phyloP scores from a whole-genome alignment of 2,329 filamentous ascomycete genomes.

The Fusarium clavum region DNA sequence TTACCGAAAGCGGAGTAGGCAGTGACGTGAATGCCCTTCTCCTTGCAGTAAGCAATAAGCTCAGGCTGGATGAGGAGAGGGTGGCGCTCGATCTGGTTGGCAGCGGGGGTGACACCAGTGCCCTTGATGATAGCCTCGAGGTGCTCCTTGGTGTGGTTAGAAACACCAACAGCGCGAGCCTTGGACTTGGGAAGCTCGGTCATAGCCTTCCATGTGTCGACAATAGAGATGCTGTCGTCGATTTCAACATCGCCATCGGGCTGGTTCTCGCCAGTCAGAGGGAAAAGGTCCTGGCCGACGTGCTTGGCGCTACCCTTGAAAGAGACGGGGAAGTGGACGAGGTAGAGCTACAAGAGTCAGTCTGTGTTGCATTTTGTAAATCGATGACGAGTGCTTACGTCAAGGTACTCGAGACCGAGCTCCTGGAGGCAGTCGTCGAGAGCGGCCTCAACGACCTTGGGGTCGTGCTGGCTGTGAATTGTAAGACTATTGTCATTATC shows the following conservation, averaged over 20 bases:
- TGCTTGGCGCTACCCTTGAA: constrained; percentile 10
- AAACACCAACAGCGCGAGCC: constrained; percentile 78
- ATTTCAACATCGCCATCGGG: constrained; percentile 67
- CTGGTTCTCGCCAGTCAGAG: constrained; percentile 65
- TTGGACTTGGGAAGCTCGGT: constrained; percentile 49
- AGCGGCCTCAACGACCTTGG: constrained; percentile 65
- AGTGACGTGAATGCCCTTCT: constrained; percentile 66
- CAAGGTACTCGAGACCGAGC: constrained; percentile 76
- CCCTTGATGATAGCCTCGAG: constrained; percentile 67
- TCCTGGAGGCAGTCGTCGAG: constrained; percentile 74
- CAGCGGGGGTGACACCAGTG: constrained; percentile 69
- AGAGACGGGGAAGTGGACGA: constrained; percentile 73
- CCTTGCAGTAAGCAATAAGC: constrained; percentile 66
- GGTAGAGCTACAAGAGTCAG: too few relatives aligned
- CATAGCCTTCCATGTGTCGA: constrained; percentile 24
- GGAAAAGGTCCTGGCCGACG: constrained; percentile 61
- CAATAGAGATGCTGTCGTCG: constrained; percentile 18
- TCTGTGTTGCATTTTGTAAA: neutral
- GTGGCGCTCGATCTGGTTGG: constrained; percentile 86
- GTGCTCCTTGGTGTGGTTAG: constrained; percentile 75
- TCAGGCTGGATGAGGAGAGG: constrained; percentile 75
- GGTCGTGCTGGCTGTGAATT: constrained; percentile 47
- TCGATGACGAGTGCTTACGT: constrained; percentile 49
- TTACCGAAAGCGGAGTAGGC: constrained; percentile 66
- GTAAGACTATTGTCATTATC: neutral